A percentile compares a stretch with the other conserved stretches of the same genome.
Conservation (phyloP, 805 yeast genomes). For the Wickerhamomyces ciferrii region DNA sequence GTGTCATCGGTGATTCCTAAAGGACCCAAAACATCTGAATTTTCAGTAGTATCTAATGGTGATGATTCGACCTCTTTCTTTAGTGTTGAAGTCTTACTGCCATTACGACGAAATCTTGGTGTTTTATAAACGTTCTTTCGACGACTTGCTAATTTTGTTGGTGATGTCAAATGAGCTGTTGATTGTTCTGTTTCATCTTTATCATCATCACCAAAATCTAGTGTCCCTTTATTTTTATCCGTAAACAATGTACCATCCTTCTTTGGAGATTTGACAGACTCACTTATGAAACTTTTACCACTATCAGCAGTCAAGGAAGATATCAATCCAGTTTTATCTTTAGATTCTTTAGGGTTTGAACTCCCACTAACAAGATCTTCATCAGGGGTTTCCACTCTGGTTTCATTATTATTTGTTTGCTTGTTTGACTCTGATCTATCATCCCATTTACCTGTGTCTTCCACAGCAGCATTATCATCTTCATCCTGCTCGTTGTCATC, state of each 20-base stretch:
- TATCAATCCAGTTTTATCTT: conserved; percentile 25
- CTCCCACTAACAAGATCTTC: neutral
- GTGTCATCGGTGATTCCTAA: conserved; percentile 24
- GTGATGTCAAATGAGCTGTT: conserved; percentile 19
- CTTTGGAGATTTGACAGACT: conserved; percentile 16
- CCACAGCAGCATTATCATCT: neutral
- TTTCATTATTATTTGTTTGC: neutral
- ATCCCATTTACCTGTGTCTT: neutral
- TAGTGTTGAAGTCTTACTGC: neutral
- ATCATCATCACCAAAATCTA: conserved; percentile 3
- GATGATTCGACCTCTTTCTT: conserved; percentile 13
- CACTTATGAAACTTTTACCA: conserved; percentile 15
- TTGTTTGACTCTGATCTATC: conserved; percentile 2
- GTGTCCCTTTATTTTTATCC: conserved; percentile 11
- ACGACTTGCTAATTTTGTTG: conserved; percentile 30
- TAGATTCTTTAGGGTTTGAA: neutral
- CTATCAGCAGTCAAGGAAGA: conserved; percentile 38
- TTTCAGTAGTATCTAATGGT: conserved; percentile 12
- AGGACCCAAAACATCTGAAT: conserved; percentile 26
- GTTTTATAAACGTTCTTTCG: conserved; percentile 42
- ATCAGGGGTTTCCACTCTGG: neutral
- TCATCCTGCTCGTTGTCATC: conserved; percentile 3
- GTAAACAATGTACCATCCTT: conserved; percentile 30
- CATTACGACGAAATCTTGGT: conserved; percentile 37
- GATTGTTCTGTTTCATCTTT: conserved; percentile 11